These are phyloP conservation scores for Leptosphaerulina australis DNA, from an alignment of 2,329 filamentous ascomycete genomes.

Conservation along the genomic window DNA sequence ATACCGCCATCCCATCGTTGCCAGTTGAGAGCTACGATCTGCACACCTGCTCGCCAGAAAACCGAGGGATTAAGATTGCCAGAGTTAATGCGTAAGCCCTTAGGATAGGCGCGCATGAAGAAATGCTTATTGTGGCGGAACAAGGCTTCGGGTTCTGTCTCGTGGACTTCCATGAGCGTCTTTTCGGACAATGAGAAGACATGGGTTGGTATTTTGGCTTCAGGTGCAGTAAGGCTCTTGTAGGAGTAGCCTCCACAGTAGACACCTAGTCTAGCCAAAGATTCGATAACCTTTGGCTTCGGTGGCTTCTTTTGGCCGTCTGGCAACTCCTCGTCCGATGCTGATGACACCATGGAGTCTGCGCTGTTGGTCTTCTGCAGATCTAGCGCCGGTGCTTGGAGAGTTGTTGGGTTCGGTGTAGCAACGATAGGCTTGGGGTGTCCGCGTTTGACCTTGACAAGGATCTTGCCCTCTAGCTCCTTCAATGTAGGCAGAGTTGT, in stretches of 20 bases:
- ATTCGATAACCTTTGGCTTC: constrained; percentile 67
- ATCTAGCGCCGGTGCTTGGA: constrained; percentile 33
- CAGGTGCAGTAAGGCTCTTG: constrained; percentile 70
- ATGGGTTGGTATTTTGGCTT: constrained; percentile 62
- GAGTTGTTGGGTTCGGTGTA: constrained; percentile 37
- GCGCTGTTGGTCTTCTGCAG: constrained; percentile 33
- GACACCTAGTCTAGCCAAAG: constrained; percentile 75
- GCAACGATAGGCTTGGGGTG: constrained; percentile 38
- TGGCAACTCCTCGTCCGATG: constrained; percentile 45
- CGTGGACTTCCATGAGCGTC: constrained; percentile 69
- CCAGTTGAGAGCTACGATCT: constrained; percentile 94
- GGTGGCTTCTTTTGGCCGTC: constrained; percentile 59
- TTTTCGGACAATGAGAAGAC: constrained; percentile 69
- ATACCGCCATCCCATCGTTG: constrained; percentile 88
- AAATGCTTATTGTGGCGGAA: constrained; percentile 83
- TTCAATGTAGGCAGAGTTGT: constrained; percentile 70
- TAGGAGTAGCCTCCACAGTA: constrained; percentile 90
- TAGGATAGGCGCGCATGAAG: constrained; percentile 88
- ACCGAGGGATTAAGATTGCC: constrained; percentile 85
- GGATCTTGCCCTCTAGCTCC: constrained; percentile 77
- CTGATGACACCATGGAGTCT: constrained; percentile 31
- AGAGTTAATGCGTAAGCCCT: constrained; percentile 78
- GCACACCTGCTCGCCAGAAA: constrained; percentile 88
- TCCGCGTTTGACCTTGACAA: constrained; percentile 59
- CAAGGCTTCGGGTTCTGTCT: constrained; percentile 61